Evolutionary conservation across 805 yeast genomes (phyloP).

Genomic region (Saccharomycopsis javanensis): DNA sequence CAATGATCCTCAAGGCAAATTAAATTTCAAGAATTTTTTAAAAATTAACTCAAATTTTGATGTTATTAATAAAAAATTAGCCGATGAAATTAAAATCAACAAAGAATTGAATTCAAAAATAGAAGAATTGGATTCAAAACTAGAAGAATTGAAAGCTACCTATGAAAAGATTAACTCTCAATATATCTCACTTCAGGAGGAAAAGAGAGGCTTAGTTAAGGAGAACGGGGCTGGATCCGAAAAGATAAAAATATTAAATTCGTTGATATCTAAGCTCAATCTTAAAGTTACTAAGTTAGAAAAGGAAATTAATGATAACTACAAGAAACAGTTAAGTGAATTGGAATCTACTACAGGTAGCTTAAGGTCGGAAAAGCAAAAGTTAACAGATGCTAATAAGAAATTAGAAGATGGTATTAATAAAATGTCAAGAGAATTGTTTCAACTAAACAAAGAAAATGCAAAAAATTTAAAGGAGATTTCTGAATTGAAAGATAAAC

Average conservation of each 20-base stretch:
- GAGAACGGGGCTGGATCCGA: background rate
- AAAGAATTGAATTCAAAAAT: constrained; percentile 30
- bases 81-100: constrained; percentile 20
- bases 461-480: constrained; percentile 38
- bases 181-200: constrained; percentile 11
- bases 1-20: constrained; percentile 54
- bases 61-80: constrained; percentile 24
- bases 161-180: constrained; percentile 24
- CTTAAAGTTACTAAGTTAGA: constrained; percentile 11
- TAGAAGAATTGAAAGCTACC: constrained; percentile 25
- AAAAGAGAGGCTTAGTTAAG: constrained; percentile 3
- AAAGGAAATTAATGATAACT: constrained; percentile 13
- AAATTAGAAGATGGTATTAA: constrained; percentile 82
- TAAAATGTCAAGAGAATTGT: constrained; percentile 78
- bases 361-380: constrained; percentile 24
- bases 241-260: constrained; percentile 9
- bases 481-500: constrained; percentile 35
- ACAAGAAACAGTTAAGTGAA: constrained; percentile 5
- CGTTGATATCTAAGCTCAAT: constrained; percentile 11
- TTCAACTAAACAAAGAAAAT: constrained; percentile 52
- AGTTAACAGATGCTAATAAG: constrained; percentile 32
- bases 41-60: constrained; percentile 29
- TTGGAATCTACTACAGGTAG: constrained; percentile 21
- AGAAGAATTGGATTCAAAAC: constrained; percentile 26
- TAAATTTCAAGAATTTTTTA: constrained; percentile 54